Base-by-base conservation (phyloP, 2,329 filamentous ascomycete species). In the Aspergillus fischeri region DNA sequence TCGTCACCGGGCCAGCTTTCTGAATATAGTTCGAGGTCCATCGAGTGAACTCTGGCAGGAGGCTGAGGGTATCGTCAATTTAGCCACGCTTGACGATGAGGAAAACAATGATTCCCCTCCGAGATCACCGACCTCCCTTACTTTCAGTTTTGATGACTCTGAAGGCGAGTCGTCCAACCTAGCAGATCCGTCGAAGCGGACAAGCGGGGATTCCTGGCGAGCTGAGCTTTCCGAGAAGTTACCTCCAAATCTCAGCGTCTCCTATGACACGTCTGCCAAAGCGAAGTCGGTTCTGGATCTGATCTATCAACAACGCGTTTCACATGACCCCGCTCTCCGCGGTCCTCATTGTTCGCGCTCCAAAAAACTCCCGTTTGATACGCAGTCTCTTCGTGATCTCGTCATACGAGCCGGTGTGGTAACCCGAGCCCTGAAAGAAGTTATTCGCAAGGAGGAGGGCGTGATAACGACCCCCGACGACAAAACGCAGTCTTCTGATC, bases 11-110 rank as follows among this genome's bases (percentile, higher is more conserved):
- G 85, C 83, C 24, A 77, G 77, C 41, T 70, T 76, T 42, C 73
- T 86, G 47, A 77, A 79, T 48, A 77, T 87, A 55, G 67, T 85
- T 17, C 74, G 80, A 25, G 83, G 83, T 2, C 73, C 78, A 3
- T 80, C 83, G 25, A 76, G 76, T 51, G 77, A 79, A 49, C 75
- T 84, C 32, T 88, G 85, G 85, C 81, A 82, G 65, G 84, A 87
- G 69, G 85, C 86, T 20, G 84, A 86, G 65, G 84, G 83, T 11
- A 88, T 88, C 73, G 85, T 88, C 57, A 85, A 86, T 62, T 75
- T 88, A 52, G 85, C 85, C 29, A 86, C 86, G 49, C 79, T 87
- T 61, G 84, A 87, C 63, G 83, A 83, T 49, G 83, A 86, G 27
- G 82, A 85, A 57, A 75, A 80, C 21, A 76, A 78, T 24, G 67